Base-by-base conservation (phyloP, 768 basidiomycete genomes). In the Termitomyces sp. region DNA sequence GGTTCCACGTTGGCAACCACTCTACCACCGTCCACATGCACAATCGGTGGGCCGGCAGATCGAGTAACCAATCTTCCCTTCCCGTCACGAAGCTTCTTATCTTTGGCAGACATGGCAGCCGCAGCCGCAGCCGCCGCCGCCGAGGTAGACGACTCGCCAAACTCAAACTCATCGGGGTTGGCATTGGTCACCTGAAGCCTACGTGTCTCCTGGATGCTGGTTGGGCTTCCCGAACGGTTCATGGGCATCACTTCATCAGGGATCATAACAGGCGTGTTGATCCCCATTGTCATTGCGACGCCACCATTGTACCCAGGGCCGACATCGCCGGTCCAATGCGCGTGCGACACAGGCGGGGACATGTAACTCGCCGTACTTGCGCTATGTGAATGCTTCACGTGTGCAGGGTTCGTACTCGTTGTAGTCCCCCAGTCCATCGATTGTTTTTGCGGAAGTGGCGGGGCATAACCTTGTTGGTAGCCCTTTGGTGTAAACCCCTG, bases 181-280 rank as follows among this genome's bases (percentile, higher is more conserved):
- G 72, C 67, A 53, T 79, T 79, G 14, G 72, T 73, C 3, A 79
- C 71, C 52, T 76, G 76, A 46, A 79, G 63, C 47, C 63, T 58
- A 14, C 64, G 63, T n/a, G 65, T 70, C 54, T 78, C 74, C 56
- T 73, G 72, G 56, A 76, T 59, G 59, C 73, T 76, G 57, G 72
- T 70, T n/a, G 77, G 77, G 58, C 75, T 79, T 6, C 76, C 77
- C 0, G 72, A 60, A 18, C 77, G 74, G 22, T 64, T 57, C 51
- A 62, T 63, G 3, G 64, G 36, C n/a, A 35, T 20, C 2, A 33
- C 35, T 38, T 65, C 57, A 61, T 70, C 54, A 30, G 58, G 33
- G 13, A 51, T 44, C 53, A 49, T 49, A 20, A 49, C 46, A 2
- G 58, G 46, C 4, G 33, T 30, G 50, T 53, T 20, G 24, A 54